Evolutionary conservation across 1,139 yeast species (phyloP).

Genomic region (Sugiyamaella castrensis): DNA sequence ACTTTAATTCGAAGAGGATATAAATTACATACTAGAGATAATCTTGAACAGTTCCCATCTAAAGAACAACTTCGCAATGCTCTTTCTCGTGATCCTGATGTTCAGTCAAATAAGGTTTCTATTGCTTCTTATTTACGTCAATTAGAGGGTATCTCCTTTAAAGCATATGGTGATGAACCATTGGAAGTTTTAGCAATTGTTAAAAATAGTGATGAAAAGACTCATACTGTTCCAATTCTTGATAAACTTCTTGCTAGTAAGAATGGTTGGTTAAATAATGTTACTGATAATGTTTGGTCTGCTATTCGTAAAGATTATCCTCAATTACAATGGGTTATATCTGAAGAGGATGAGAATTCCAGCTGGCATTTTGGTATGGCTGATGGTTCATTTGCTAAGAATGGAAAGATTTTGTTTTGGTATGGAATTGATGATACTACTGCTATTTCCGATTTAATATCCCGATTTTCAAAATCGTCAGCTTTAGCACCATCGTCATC

Average conservation of each 20-base stretch:
- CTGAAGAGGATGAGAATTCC: conserved; percentile 86
- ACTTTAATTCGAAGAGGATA: conserved; percentile 97
- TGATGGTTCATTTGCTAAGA: conserved; percentile 88
- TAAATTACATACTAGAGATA: conserved; percentile 66
- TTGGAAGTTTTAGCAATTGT: conserved; percentile 91
- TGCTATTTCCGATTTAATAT: conserved; percentile 62
- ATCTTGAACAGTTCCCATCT: conserved; percentile 64
- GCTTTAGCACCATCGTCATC: conserved; percentile 32
- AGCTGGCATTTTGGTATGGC: conserved; percentile 91
- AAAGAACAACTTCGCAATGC: conserved; percentile 75
- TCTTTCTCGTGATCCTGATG: conserved; percentile 71
- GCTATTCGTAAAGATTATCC: conserved; percentile 73
- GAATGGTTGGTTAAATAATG: conserved; percentile 96
- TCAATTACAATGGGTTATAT: conserved; percentile 80
- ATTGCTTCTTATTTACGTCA: conserved; percentile 80
- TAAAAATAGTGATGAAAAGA: conserved; percentile 40
- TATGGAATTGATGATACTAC: conserved; percentile 73
- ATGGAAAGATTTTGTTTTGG: conserved; percentile 93
- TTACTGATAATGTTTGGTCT: conserved; percentile 88
- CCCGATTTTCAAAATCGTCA: conserved; percentile 46
- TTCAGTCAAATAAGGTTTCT: conserved; percentile 64
- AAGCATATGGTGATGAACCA: conserved; percentile 93
- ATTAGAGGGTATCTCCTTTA: conserved; percentile 60
- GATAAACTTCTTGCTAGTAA: conserved; percentile 86
- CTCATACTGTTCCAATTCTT: conserved; percentile 57